These are phyloP conservation scores for Panaeolus papilionaceus DNA, from an alignment of 768 basidiomycete genomes.

Conservation along the genomic window DNA sequence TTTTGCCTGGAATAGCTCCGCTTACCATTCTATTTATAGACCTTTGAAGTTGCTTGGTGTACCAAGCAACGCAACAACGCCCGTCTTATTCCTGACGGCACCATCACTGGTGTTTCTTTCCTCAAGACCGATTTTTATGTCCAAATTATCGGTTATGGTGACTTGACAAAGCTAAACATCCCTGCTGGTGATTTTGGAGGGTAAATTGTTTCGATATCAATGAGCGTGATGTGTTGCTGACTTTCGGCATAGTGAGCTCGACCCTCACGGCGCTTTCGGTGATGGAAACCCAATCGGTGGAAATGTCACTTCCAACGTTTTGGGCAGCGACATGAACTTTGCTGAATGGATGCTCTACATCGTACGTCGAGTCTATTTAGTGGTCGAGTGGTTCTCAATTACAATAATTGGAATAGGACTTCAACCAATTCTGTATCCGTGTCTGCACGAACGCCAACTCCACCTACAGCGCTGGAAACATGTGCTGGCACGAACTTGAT, in stretches of 20 bases:
- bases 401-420: conserved; percentile 30
- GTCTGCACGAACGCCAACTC: conserved; percentile 50
- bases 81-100: conserved; percentile 51
- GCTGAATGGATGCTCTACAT: conserved; percentile 50
- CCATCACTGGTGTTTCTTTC: conserved; percentile 46
- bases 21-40: conserved; percentile 30
- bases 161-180: conserved; percentile 49
- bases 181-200: conserved; percentile 47
- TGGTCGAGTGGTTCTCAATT: background rate
- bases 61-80: conserved; percentile 50
- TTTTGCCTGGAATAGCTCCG: background rate
- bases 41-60: conserved; percentile 53
- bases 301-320: conserved; percentile 50
- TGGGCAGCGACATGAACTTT: conserved; percentile 42
- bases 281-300: conserved; percentile 51
- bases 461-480: conserved; percentile 47
- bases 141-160: conserved; percentile 49
- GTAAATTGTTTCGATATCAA: conserved; percentile 25
- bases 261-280: conserved; percentile 49
- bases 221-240: background rate
- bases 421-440: conserved; percentile 47
- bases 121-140: conserved; percentile 52
- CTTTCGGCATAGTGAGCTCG: conserved; percentile 42
- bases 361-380: background rate
- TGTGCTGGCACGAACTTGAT: conserved; percentile 55